A percentile compares a stretch with the other conserved stretches of the same genome.
These are phyloP conservation scores for Halocafeteria seosinensis DNA, from an alignment of 108 stramenopile species.

Conservation along the genomic window DNA sequence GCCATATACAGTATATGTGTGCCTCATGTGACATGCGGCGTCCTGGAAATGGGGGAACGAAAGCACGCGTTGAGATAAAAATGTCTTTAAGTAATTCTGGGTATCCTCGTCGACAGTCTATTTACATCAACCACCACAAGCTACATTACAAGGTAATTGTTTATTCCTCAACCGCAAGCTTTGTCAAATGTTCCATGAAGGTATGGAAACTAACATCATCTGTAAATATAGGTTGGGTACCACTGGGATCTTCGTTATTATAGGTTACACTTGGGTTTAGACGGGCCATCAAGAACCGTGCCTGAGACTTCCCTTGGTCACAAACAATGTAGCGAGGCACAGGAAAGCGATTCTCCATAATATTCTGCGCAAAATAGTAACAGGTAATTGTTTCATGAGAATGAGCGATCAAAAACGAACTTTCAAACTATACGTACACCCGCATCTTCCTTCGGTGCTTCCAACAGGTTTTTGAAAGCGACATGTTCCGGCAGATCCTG, in stretches of 20 bases:
- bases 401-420: too few relatives aligned
- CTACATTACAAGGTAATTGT: too few relatives aligned
- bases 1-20: too few relatives aligned
- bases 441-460: conserved; percentile 86
- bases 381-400: too few relatives aligned
- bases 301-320: conserved; percentile 95
- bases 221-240: conserved; percentile 77
- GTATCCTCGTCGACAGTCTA: too few relatives aligned
- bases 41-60: too few relatives aligned
- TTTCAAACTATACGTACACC: too few relatives aligned
- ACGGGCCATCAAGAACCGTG: conserved; percentile 93
- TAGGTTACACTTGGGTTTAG: conserved; percentile 85
- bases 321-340: conserved; percentile 94
- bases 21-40: too few relatives aligned
- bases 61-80: too few relatives aligned
- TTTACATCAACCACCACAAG: too few relatives aligned
- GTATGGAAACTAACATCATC: conserved; percentile 92
- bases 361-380: too few relatives aligned
- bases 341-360: conserved; percentile 91
- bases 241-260: conserved; percentile 59
- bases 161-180: conserved; percentile 38
- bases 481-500: conserved; percentile 91
- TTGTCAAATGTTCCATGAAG: conserved; percentile 92
- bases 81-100: too few relatives aligned
- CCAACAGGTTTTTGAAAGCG: conserved; percentile 67